Conservation (phyloP, 2,329 filamentous ascomycete genomes). For the Lasiodiplodia sp. region DNA sequence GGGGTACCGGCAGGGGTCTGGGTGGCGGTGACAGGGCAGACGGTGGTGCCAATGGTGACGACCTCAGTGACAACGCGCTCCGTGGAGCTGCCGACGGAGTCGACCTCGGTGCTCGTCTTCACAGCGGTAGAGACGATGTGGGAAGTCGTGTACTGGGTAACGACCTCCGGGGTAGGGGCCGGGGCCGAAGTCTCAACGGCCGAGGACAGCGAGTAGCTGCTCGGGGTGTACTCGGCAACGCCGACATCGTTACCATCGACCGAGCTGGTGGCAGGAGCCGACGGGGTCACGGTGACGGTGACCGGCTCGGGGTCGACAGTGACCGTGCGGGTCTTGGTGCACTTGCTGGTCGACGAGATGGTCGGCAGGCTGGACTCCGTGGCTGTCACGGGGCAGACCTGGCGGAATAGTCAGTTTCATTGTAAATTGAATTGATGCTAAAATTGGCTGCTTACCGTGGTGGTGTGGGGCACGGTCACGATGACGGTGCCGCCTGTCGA, state of each 20-base stretch:
- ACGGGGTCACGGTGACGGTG: conserved; percentile 19
- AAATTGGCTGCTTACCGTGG: conserved; percentile 6
- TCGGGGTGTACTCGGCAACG: conserved; percentile 9
- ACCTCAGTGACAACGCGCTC: not conserved
- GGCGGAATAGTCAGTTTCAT: not conserved
- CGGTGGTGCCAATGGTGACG: conserved; percentile 8
- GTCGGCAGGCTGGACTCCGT: conserved; percentile 8
- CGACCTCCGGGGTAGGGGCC: not conserved
- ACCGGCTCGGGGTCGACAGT: conserved; percentile 25
- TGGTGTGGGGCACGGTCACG: conserved; percentile 26
- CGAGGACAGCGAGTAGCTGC: conserved; percentile 5
- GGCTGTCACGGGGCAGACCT: conserved; percentile 29
- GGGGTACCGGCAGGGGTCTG: not conserved
- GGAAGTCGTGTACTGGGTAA: not conserved
- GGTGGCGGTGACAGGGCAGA: conserved; percentile 5
- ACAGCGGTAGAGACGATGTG: not conserved
- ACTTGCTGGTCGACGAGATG: conserved; percentile 2
- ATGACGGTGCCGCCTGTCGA: conserved; percentile 11
- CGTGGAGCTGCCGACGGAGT: not conserved
- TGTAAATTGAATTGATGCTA: not conserved
- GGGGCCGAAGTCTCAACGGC: not conserved
- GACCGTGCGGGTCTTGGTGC: conserved; percentile 24
- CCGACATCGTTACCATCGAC: not conserved
- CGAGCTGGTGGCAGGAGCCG: not conserved
- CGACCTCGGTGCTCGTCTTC: not conserved